Evolutionary conservation across 1,284 basidiomycete species (phyloP).

Genomic region (Ganoderma meredithae): DNA sequence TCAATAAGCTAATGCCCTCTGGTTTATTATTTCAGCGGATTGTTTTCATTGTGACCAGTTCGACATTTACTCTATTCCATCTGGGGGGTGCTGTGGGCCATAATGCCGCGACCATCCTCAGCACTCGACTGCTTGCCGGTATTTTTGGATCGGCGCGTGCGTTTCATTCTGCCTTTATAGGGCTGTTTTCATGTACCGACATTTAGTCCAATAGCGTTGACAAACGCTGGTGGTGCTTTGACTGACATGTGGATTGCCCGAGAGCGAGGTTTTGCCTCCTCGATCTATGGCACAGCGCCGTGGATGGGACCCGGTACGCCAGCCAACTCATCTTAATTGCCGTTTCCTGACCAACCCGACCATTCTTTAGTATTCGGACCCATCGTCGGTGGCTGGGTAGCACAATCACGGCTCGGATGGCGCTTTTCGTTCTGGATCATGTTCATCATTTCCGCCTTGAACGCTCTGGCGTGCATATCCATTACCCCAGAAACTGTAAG

Average conservation of each 20-base stretch:
- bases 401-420: conserved; percentile 63
- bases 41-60: conserved; percentile 64
- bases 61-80: conserved; percentile 67
- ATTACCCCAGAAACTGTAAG: conserved; percentile 59
- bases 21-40: conserved; percentile 46
- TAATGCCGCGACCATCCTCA: conserved; percentile 65
- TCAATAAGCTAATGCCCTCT: background rate
- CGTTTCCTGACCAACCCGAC: background rate
- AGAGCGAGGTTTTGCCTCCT: conserved; percentile 65
- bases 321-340: background rate
- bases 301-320: conserved; percentile 72
- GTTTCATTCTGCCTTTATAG: conserved; percentile 1
- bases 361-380: conserved; percentile 57
- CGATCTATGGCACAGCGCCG: conserved; percentile 71
- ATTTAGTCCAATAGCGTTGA: conserved; percentile 50
- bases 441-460: conserved; percentile 61
- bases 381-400: conserved; percentile 69
- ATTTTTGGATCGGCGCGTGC: conserved; percentile 66
- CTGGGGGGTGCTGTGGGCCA: conserved; percentile 67
- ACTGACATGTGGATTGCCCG: conserved; percentile 66
- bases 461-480: conserved; percentile 54
- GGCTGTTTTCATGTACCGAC: background rate
- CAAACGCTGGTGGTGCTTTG: conserved; percentile 68
- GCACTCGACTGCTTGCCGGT: conserved; percentile 65
- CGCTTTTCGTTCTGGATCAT: conserved; percentile 79